Evolutionary conservation across 805 yeast species (phyloP).

Genomic region (Saturnispora silvae): DNA sequence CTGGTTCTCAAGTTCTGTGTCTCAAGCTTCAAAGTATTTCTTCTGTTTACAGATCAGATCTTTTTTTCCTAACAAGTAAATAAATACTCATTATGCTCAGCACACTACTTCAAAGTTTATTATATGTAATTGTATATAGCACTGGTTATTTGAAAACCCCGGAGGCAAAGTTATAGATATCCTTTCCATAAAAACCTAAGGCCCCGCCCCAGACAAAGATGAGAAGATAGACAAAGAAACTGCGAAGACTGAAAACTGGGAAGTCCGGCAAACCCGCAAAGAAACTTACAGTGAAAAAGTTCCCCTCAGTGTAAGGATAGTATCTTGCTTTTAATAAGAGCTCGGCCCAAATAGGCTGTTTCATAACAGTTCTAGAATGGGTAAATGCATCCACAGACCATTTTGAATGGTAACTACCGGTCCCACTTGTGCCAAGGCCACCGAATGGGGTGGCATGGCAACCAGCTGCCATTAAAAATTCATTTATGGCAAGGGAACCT

Average conservation of each 20-base stretch:
- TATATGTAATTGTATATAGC: too few relatives aligned
- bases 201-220: conserved; percentile 9
- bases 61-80: too few relatives aligned
- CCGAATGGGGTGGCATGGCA: conserved; percentile 70
- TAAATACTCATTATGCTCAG: conserved; percentile 2
- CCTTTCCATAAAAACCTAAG: conserved; percentile 6
- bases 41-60: too few relatives aligned
- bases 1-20: too few relatives aligned
- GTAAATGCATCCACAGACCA: conserved; percentile 63
- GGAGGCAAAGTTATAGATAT: not conserved
- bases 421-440: conserved; percentile 79
- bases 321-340: conserved; percentile 44
- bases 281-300: conserved; percentile 13
- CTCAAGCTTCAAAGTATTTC: too few relatives aligned
- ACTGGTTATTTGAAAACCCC: not conserved
- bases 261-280: conserved; percentile 12
- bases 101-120: too few relatives aligned
- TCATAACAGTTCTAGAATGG: conserved; percentile 58
- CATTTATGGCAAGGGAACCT: conserved; percentile 65
- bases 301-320: conserved; percentile 42
- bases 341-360: conserved; percentile 63
- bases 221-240: not conserved
- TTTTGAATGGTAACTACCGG: conserved; percentile 73
- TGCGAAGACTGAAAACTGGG: conserved; percentile 7
- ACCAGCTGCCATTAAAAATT: conserved; percentile 59